phyloP scores from a whole-genome alignment of 164 flowering plant genomes.

The Taxillus chinensis region DNA sequence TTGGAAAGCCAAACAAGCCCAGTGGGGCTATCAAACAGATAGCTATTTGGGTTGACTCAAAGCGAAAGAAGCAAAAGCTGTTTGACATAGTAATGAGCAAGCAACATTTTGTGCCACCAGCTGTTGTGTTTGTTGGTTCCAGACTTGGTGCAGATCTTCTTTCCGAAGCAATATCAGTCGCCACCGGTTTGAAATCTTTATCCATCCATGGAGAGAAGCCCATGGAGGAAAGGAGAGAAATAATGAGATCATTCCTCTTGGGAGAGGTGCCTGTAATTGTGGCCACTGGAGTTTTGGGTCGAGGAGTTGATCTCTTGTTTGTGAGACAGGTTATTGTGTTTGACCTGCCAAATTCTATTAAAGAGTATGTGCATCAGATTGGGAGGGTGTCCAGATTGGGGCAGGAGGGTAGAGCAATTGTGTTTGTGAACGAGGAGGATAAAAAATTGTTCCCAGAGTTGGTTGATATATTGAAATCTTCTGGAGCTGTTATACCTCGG shows the following conservation, averaged over 20 bases:
- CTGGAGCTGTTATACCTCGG: slow-evolving; percentile 66
- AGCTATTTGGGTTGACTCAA: slow-evolving; percentile 83
- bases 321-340: slow-evolving; percentile 86
- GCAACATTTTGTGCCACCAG: slow-evolving; percentile 82
- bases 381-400: slow-evolving; percentile 91
- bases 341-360: slow-evolving; percentile 84
- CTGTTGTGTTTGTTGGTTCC: slow-evolving; percentile 79
- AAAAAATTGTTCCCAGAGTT: slow-evolving; percentile 58
- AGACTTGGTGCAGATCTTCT: slow-evolving; percentile 85
- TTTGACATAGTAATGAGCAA: slow-evolving; percentile 72
- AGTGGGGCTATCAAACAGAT: slow-evolving; percentile 67
- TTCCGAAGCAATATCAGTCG: slow-evolving; percentile 56
- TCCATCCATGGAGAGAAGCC: slow-evolving; percentile 87
- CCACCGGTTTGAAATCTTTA: slow-evolving; percentile 56
- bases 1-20: slow-evolving; percentile 54
- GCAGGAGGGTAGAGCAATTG: slow-evolving; percentile 62
- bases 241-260: slow-evolving; percentile 47
- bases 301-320: slow-evolving; percentile 70
- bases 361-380: slow-evolving; percentile 86
- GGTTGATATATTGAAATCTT: slow-evolving; percentile 45
- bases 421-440: slow-evolving; percentile 72
- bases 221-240: slow-evolving; percentile 86
- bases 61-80: slow-evolving; percentile 80
- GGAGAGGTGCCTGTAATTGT: slow-evolving; percentile 79
- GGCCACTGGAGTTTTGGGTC: slow-evolving; percentile 78